Conservation (phyloP, 163 green algal genomes). For the Coccomyxa subellipsoidea region DNA sequence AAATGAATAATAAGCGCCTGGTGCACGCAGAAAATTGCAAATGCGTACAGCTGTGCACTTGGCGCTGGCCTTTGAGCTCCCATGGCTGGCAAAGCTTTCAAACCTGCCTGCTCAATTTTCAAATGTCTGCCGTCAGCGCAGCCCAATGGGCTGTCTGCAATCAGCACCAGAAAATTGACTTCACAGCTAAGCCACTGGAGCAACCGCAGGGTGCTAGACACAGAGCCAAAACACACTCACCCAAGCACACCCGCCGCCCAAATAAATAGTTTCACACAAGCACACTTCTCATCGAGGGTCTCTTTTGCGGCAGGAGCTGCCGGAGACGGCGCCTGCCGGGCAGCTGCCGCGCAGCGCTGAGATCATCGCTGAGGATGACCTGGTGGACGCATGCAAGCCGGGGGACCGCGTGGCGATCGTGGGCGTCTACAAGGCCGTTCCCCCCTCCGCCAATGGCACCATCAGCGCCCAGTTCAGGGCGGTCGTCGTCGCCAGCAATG, state of each 20-base stretch:
- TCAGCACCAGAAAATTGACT: no score
- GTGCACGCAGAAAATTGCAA: not conserved
- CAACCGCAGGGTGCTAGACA: no score
- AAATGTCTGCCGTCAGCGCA: no score
- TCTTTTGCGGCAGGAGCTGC: conserved; percentile 98
- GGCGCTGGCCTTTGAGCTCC: not conserved
- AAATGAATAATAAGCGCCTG: not conserved
- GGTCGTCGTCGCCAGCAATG: conserved; percentile 59
- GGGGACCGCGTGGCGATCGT: conserved; percentile 87
- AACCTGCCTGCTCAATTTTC: no score
- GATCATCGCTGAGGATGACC: conserved; percentile 61
- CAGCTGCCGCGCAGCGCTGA: conserved; percentile 87
- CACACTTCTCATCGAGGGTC: no score
- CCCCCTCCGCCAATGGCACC: conserved; percentile 38
- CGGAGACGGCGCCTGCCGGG: conserved; percentile 90
- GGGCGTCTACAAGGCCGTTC: conserved; percentile 85
- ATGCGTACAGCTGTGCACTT: not conserved
- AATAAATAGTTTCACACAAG: no score
- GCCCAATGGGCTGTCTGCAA: no score
- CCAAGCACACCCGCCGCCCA: no score
- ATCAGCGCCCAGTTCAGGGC: conserved; percentile 68
- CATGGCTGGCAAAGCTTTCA: not conserved
- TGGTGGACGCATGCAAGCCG: conserved; percentile 88
- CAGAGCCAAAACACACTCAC: no score
- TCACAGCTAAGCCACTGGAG: no score